Evolutionary conservation across 768 basidiomycete species (phyloP).

Genomic region (Russula sp.): DNA sequence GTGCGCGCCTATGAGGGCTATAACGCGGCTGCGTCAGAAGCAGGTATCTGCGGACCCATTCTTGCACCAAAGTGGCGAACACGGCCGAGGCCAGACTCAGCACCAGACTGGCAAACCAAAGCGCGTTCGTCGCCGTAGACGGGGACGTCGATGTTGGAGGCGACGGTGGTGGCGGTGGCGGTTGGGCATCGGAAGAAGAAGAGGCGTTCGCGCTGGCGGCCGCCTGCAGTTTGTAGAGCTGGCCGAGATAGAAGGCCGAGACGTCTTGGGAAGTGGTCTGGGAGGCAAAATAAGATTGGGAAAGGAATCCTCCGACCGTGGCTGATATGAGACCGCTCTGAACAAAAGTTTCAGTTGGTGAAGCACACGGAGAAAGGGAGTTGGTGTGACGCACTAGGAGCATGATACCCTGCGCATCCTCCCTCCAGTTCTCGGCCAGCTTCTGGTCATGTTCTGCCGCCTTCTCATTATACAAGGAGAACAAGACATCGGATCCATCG

Average conservation of each 20-base stretch:
- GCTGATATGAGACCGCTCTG: conserved; percentile 8
- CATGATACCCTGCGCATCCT: conserved; percentile 2
- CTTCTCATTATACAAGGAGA: conserved; percentile 8
- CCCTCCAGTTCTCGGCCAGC: conserved; percentile 6
- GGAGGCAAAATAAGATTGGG: background rate
- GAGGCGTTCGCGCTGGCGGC: background rate
- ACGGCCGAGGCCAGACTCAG: background rate
- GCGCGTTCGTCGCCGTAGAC: background rate
- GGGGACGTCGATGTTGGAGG: background rate
- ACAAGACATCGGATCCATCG: background rate
- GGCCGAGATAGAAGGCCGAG: conserved; percentile 3
- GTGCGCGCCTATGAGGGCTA: background rate
- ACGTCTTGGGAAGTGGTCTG: conserved; percentile 2
- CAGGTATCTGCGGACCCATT: conserved; percentile 1
- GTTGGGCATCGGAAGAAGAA: too few species aligned
- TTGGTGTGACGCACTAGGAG: background rate
- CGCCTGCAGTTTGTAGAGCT: background rate
- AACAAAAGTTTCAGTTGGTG: background rate
- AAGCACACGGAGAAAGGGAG: background rate
- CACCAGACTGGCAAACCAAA: conserved; percentile 5
- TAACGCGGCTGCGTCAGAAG: background rate
- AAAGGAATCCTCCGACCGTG: background rate
- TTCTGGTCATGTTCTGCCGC: background rate
- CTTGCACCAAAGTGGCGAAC: conserved; percentile 3
- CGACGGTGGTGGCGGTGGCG: too few species aligned